Evolutionary conservation across 352 stramenopile genomes (phyloP).

Genomic region (Pythium plurisporium): DNA sequence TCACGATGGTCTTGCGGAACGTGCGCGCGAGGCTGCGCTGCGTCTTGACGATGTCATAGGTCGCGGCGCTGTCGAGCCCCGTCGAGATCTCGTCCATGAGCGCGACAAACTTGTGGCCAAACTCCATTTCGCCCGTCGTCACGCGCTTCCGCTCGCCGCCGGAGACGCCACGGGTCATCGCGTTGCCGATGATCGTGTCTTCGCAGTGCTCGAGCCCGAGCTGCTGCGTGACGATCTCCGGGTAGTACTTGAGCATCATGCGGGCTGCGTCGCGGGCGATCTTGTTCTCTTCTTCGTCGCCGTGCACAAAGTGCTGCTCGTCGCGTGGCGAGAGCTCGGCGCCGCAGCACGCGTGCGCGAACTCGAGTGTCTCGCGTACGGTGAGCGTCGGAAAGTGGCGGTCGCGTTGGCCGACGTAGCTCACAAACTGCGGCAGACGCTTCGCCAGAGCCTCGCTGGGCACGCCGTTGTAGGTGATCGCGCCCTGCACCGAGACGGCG

Average conservation of each 20-base stretch:
- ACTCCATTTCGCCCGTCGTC: slow-evolving; percentile 90
- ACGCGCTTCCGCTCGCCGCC: slow-evolving; percentile 86
- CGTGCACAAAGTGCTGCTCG: no score
- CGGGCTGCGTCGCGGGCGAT: no score
- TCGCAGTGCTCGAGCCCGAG: no score
- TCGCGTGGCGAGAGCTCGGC: no score
- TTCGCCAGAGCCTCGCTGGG: slow-evolving; percentile 46
- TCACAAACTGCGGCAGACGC: slow-evolving; percentile 59
- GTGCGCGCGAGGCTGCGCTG: slow-evolving; percentile 39
- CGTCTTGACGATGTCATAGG: slow-evolving; percentile 87
- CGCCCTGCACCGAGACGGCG: slow-evolving; percentile 40
- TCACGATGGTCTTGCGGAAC: slow-evolving; percentile 27
- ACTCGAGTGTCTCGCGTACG: slow-evolving; percentile 92
- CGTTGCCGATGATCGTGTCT: slow-evolving; percentile 86
- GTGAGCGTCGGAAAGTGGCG: slow-evolving; percentile 90
- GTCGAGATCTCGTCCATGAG: slow-evolving; percentile 92
- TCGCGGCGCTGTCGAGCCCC: slow-evolving; percentile 90
- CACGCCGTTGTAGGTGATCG: slow-evolving; percentile 61
- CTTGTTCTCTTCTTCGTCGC: no score
- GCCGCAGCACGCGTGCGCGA: no score
- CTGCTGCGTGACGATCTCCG: no score
- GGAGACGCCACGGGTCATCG: slow-evolving; percentile 71
- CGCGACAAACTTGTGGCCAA: slow-evolving; percentile 64
- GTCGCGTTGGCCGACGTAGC: slow-evolving; percentile 70
- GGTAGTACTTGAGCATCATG: no score